These are phyloP conservation scores for Suhomyces sp. DNA, from an alignment of 805 yeast species.

Conservation along the genomic window DNA sequence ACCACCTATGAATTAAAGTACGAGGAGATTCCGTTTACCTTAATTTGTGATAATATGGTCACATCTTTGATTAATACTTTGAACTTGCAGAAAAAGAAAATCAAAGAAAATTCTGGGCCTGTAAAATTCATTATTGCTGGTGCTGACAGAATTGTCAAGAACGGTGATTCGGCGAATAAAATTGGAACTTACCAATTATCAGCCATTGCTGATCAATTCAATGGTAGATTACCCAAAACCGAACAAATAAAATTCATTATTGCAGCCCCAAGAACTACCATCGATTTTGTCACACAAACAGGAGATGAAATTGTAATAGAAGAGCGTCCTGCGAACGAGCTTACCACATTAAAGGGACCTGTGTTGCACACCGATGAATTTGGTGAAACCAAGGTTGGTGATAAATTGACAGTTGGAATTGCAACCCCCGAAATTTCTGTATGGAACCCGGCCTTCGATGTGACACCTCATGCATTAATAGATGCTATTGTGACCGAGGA, in stretches of 20 bases:
- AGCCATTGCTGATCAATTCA: constrained; percentile 57
- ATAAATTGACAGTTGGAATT: constrained; percentile 58
- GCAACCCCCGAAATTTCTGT: constrained; percentile 85
- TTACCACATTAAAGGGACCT: constrained; percentile 72
- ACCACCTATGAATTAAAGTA: constrained; percentile 88
- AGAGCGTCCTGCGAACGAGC: constrained; percentile 78
- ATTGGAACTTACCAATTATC: constrained; percentile 94
- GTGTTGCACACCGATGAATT: constrained; percentile 9
- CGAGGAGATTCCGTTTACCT: constrained; percentile 83
- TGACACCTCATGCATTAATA: constrained; percentile 78
- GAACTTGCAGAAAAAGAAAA: constrained; percentile 27
- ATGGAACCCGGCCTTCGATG: constrained; percentile 97
- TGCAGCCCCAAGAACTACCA: constrained; percentile 93
- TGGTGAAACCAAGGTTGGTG: constrained; percentile 29
- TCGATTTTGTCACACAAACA: constrained; percentile 62
- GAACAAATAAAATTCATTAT: constrained; percentile 75
- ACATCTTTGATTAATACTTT: constrained; percentile 63
- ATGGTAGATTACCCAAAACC: constrained; percentile 14
- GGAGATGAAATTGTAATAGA: constrained; percentile 85
- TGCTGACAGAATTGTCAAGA: constrained; percentile 88
- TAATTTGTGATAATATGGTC: constrained; percentile 90
- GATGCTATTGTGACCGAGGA: constrained; percentile 91
- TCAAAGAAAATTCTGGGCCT: constrained; percentile 49
- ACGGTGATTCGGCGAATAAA: constrained; percentile 96
- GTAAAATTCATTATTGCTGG: constrained; percentile 88